A percentile compares a stretch with the other conserved stretches of the same genome.
These are phyloP conservation scores for Scedosporium dehoogii DNA, from an alignment of 2,329 filamentous ascomycete genomes.

Conservation along the genomic window DNA sequence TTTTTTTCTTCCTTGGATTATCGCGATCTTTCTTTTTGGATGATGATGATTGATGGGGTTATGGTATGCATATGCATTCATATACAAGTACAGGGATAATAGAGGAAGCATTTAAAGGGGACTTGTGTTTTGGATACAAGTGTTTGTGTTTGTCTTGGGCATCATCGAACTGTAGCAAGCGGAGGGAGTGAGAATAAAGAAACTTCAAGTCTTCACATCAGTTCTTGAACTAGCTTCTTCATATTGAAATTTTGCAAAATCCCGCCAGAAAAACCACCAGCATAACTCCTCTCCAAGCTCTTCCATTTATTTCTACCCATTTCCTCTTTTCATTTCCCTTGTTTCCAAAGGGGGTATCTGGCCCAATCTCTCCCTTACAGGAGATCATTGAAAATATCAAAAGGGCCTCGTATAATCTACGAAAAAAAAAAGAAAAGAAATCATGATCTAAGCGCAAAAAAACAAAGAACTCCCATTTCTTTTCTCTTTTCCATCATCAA, in stretches of 20 bases:
- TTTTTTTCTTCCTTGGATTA: no score
- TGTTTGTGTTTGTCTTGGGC: no score
- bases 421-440: not conserved
- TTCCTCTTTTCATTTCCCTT: not conserved
- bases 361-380: not conserved
- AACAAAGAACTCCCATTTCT: not conserved
- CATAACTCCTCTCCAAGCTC: not conserved
- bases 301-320: not conserved
- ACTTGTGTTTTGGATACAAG: not conserved
- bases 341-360: not conserved
- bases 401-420: not conserved
- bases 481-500: not conserved
- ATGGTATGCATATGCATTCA: not conserved
- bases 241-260: no score
- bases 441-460: not conserved
- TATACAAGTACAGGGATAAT: not conserved
- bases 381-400: not conserved
- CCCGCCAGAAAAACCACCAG: not conserved
- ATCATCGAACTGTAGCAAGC: not conserved
- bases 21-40: not conserved
- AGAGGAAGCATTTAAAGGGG: not conserved
- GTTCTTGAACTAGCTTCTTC: no score
- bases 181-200: no score
- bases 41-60: not conserved
- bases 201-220: no score